Conservation (phyloP, 2,329 filamentous ascomycete genomes). For the Coniochaeta sp. region DNA sequence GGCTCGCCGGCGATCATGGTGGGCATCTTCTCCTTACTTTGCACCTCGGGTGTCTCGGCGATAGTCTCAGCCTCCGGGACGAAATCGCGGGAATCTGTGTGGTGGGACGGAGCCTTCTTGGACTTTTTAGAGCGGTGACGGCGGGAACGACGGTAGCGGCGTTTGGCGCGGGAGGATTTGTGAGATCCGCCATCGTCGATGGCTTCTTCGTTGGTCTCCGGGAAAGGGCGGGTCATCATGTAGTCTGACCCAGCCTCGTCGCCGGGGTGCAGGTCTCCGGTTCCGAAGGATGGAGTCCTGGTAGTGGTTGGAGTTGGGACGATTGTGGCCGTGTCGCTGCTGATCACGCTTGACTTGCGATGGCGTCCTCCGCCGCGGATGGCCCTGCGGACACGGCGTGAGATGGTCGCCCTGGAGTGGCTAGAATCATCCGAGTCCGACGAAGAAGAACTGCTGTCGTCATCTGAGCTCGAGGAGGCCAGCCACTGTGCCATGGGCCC, state of each 20-base stretch:
- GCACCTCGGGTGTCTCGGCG: conserved; percentile 18
- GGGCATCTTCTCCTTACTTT: conserved; percentile 9
- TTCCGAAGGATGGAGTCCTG: conserved; percentile 35
- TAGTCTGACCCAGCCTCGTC: conserved; percentile 33
- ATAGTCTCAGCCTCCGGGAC: conserved; percentile 24
- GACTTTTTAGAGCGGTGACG: conserved; percentile 32
- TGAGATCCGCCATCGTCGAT: conserved; percentile 37
- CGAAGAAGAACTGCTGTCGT: conserved; percentile 49
- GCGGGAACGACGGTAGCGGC: conserved; percentile 28
- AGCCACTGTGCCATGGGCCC: conserved; percentile 78
- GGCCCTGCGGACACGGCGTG: conserved; percentile 68
- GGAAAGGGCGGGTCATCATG: conserved; percentile 25
- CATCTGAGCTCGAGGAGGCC: conserved; percentile 58
- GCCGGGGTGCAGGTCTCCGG: conserved; percentile 21
- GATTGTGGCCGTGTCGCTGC: conserved; percentile 41
- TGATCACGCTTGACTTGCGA: conserved; percentile 70
- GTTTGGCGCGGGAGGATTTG: conserved; percentile 24
- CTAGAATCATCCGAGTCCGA: conserved; percentile 67
- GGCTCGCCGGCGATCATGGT: conserved; percentile 30
- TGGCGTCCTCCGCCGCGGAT: conserved; percentile 59
- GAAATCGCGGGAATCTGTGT: conserved; percentile 18
- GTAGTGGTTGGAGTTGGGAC: conserved; percentile 14
- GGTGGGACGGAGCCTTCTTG: conserved; percentile 26
- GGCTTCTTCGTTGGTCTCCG: conserved; percentile 34
- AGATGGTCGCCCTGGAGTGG: conserved; percentile 54